Evolutionary conservation across 257 asterid species (phyloP).

Genomic region (Misopates orontium): DNA sequence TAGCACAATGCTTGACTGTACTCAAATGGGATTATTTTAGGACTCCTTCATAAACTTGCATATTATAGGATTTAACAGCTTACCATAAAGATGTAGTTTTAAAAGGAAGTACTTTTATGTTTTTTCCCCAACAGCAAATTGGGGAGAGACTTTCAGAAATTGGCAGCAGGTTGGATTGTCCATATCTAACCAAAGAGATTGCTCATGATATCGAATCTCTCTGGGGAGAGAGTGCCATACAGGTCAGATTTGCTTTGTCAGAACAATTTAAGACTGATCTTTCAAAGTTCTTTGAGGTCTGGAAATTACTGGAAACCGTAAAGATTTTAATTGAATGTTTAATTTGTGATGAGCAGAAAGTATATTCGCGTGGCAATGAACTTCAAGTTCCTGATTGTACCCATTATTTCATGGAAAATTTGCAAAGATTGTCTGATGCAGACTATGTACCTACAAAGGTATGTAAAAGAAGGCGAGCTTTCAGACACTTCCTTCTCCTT

Average conservation of each 20-base stretch:
- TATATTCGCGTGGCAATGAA: constrained; percentile 77
- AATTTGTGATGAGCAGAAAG: constrained; percentile 59
- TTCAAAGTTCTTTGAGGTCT: constrained; percentile 16
- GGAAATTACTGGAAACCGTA: constrained; percentile 1
- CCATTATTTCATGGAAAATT: constrained; percentile 86
- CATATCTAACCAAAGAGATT: constrained; percentile 68
- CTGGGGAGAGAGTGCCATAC: constrained; percentile 92
- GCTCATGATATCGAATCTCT: constrained; percentile 73
- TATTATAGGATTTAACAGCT: constrained; percentile 15
- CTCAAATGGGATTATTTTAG: constrained; percentile 14
- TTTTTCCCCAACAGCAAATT: constrained; percentile 50
- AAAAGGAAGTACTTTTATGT: constrained; percentile 15
- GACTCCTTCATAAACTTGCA: constrained; percentile 9
- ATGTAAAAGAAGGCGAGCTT: constrained; percentile 21
- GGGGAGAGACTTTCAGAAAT: constrained; percentile 89
- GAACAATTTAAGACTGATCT: constrained; percentile 17
- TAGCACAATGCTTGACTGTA: constrained; percentile 13
- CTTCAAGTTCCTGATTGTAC: constrained; percentile 98
- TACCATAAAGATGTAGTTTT: background rate
- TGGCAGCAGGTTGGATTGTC: constrained; percentile 82
- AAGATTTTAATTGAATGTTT: constrained; percentile 22
- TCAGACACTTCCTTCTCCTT: constrained; percentile 8
- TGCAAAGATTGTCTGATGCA: constrained; percentile 70
- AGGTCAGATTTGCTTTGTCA: constrained; percentile 46
- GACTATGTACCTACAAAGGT: constrained; percentile 94